Conservation (phyloP, 306 rosid species). For the Sechiopsis laciniata region DNA sequence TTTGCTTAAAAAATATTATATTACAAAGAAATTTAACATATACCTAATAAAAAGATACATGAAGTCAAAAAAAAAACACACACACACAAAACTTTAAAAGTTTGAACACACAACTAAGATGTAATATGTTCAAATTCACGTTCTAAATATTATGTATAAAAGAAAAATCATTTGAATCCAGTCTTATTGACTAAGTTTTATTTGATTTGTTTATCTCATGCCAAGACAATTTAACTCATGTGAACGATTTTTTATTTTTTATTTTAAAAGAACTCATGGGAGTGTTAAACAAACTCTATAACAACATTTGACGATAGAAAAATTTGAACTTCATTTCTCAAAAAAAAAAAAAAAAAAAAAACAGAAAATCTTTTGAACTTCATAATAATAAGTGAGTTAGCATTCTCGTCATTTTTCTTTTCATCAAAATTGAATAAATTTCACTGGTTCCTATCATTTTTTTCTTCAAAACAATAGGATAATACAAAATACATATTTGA, state of each 20-base stretch:
- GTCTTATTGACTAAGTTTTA: background rate
- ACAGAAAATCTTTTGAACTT: too few species aligned
- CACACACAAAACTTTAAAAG: background rate
- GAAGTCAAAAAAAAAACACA: too few species aligned
- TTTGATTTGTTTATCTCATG: background rate
- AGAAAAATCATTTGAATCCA: too few species aligned
- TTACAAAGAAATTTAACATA: background rate
- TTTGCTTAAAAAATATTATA: background rate
- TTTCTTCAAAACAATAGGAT: background rate
- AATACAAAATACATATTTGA: background rate
- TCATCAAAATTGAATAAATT: background rate
- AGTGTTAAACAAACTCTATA: background rate
- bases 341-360: too few species aligned
- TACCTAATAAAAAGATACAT: background rate
- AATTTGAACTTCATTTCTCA: too few species aligned
- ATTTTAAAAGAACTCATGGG: too few species aligned
- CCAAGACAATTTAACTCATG: background rate
- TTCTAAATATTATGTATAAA: too few species aligned
- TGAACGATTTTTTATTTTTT: too few species aligned
- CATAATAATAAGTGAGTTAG: too few species aligned
- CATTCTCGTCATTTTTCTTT: background rate
- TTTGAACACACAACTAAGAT: background rate
- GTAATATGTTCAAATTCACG: too few species aligned
- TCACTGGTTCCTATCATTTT: background rate
- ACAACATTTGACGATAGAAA: too few species aligned